Conservation (phyloP, 2,329 filamentous ascomycete genomes). For the Aspergillus sp. region DNA sequence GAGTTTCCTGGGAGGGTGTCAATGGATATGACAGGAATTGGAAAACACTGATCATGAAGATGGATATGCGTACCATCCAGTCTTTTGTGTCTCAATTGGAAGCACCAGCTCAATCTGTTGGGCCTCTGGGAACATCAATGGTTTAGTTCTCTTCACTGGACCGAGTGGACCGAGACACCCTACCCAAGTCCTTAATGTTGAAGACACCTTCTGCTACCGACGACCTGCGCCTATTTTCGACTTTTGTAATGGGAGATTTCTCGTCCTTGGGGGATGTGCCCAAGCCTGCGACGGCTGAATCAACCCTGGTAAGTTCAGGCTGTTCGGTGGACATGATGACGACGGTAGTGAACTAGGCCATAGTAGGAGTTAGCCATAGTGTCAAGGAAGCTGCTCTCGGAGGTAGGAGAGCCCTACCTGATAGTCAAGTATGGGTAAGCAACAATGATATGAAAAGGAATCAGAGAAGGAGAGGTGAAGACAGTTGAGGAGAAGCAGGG, state of each 20-base stretch:
- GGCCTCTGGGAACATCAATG: conserved; percentile 14
- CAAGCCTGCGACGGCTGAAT: conserved; percentile 80
- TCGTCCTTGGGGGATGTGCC: conserved; percentile 62
- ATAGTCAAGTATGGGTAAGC: conserved; percentile 1
- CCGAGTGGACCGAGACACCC: conserved; percentile 26
- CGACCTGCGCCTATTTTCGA: conserved; percentile 59
- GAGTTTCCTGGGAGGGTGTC: conserved; percentile 65
- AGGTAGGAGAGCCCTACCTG: conserved; percentile 8
- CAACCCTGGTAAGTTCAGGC: conserved; percentile 65
- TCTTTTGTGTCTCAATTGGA: conserved; percentile 31
- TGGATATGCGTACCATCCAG: conserved; percentile 23
- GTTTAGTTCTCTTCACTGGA: background rate
- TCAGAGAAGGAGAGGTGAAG: conserved; percentile 1
- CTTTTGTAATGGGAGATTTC: conserved; percentile 46
- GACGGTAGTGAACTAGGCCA: background rate
- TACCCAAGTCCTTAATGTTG: conserved; percentile 83
- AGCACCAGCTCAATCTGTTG: conserved; percentile 26
- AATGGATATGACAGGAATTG: background rate
- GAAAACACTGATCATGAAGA: background rate
- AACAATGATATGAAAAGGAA: conserved; percentile 5
- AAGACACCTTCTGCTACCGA: conserved; percentile 66
- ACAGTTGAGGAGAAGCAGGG: conserved; percentile 2
- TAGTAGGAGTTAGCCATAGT: background rate
- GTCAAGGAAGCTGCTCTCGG: background rate
- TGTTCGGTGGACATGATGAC: conserved; percentile 50